Evolutionary conservation across 257 asterid genomes (phyloP), one percentile per base, ranked within the genome.

Genomic region (Solanum gracilifrons): DNA sequence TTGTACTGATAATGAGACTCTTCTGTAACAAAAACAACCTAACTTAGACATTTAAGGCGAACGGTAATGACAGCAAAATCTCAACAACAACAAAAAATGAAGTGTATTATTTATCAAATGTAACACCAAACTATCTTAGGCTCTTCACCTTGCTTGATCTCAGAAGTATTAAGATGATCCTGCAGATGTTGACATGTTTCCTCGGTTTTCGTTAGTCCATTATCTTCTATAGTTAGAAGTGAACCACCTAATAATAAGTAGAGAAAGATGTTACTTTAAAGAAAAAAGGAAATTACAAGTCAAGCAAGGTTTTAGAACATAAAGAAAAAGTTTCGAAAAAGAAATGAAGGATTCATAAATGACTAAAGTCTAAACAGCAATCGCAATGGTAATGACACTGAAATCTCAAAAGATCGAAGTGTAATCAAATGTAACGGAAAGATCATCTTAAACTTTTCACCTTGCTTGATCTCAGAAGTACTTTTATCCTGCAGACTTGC

Each of bases 1-100:
- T 91, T 90, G 88, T 55, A 91, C 64, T 88, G 89, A 29, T 87
- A 74, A n/a, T 48, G 55, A 72, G 23, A 51, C 25, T 87, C 88
- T 85, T 36, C 82, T 31, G 51, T 23, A 7, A 83, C 18, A 31
- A 62, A 66, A 64, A 32, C 62, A 41, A 41, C 62, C 36, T 41
- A 3, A 41, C 9, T 77, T 25, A 41, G 16, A 43, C 36, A 79
- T 43, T 43, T 13, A 79, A 43, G 25, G 25, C 20, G 18, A 41
- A 32, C 7, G 13, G 41, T 20, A 33, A 21, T 74, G 80, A 73
- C 1, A 74, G 18, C 48, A 74, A 74, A 74, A 74, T 20, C 18
- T 74, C 16, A 35, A 32, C 13, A 32, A 72, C 12, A 32, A 32
- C 29, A 18, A 16, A 32, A 62, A 72, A 1, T 72, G 41, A 20